Evolutionary conservation across 306 rosid genomes (phyloP).

Genomic region (Castanea sativa): DNA sequence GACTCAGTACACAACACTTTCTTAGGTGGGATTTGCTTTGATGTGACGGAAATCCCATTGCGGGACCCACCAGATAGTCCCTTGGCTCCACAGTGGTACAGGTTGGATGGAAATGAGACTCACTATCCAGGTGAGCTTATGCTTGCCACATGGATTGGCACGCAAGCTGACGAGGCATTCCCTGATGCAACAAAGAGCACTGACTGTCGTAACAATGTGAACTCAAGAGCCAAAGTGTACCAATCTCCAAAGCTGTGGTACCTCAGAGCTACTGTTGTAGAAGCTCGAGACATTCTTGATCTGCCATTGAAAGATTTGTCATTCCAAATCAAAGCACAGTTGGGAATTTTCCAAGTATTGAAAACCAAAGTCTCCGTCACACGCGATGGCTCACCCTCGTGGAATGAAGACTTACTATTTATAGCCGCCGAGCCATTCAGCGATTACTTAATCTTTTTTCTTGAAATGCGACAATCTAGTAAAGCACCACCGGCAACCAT

Average conservation of each 20-base stretch:
- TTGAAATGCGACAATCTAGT: conserved; percentile 56
- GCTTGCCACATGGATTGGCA: conserved; percentile 94
- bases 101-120: conserved; percentile 66
- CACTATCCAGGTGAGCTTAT: conserved; percentile 56
- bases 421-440: conserved; percentile 73
- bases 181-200: conserved; percentile 70
- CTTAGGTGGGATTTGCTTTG: conserved; percentile 80
- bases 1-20: conserved; percentile 33
- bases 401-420: conserved; percentile 80
- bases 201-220: conserved; percentile 34
- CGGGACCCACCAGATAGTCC: conserved; percentile 91
- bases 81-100: conserved; percentile 88
- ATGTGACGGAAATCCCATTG: conserved; percentile 63
- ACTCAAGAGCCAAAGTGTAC: conserved; percentile 61
- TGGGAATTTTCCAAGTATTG: conserved; percentile 55
- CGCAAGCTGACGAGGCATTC: conserved; percentile 88
- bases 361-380: conserved; percentile 38
- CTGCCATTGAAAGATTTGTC: conserved; percentile 32
- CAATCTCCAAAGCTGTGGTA: conserved; percentile 94
- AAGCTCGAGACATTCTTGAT: conserved; percentile 66
- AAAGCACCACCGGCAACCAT: conserved; percentile 12
- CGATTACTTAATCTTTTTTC: conserved; percentile 40
- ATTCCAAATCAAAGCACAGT: conserved; percentile 58
- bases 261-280: conserved; percentile 62
- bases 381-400: conserved; percentile 42